phyloP scores from a whole-genome alignment of 345 rosid genomes.

The Linum tenue region DNA sequence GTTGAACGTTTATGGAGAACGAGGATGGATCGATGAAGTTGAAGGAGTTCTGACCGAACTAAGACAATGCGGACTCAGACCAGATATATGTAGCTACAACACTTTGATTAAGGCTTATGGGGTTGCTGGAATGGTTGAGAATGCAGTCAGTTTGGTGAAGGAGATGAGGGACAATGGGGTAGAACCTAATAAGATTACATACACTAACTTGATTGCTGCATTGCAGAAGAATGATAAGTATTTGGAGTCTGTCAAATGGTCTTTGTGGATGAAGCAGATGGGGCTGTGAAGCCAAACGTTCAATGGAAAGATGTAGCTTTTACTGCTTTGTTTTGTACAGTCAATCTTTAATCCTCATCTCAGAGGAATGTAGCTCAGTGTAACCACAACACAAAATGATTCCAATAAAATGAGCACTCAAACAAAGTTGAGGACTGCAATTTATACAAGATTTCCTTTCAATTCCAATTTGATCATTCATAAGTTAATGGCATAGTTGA shows the following conservation, averaged over 20 bases:
- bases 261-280: slow-evolving; percentile 94
- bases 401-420: no score
- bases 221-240: slow-evolving; percentile 63
- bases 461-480: no score
- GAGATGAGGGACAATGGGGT: slow-evolving; percentile 70
- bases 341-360: no score
- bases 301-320: no score
- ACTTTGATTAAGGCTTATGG: slow-evolving; percentile 93
- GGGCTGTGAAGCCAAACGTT: slow-evolving; percentile 26
- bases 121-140: slow-evolving; percentile 86
- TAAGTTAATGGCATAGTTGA: no score
- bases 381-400: no score
- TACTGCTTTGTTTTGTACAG: no score
- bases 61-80: slow-evolving; percentile 52
- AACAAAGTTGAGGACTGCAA: no score
- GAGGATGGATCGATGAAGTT: slow-evolving; percentile 77
- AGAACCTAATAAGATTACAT: slow-evolving; percentile 70
- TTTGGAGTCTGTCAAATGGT: slow-evolving; percentile 89
- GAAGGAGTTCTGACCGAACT: slow-evolving; percentile 45
- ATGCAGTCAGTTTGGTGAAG: slow-evolving; percentile 66
- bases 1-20: slow-evolving; percentile 82
- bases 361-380: no score
- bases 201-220: slow-evolving; percentile 59
- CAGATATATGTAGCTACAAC: slow-evolving; percentile 82
- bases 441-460: no score